phyloP scores from a whole-genome alignment of 116 monocot genomes.

The Papilionanthe hybrid region DNA sequence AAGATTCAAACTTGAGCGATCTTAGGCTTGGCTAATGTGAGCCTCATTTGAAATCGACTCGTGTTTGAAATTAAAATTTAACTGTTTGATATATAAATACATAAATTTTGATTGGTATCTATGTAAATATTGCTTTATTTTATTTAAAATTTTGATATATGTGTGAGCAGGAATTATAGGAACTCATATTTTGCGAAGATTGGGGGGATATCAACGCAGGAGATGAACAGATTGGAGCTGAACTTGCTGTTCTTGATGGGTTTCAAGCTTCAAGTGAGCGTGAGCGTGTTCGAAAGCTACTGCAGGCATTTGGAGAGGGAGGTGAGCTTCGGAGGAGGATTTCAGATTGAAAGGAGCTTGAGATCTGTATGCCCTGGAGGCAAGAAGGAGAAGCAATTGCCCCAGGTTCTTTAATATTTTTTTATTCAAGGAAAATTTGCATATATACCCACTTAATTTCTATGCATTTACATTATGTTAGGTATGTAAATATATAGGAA shows the following conservation, averaged over 20 bases:
- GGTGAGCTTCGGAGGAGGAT: conserved; percentile 76
- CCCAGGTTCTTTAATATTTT: conserved; percentile 7
- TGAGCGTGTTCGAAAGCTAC: conserved; percentile 73
- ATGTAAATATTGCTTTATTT: too few species aligned
- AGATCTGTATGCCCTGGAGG: conserved; percentile 38
- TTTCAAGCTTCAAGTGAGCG: conserved; percentile 73
- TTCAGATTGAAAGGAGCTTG: conserved; percentile 65
- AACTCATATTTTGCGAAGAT: conserved; percentile 66
- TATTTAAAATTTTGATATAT: not conserved
- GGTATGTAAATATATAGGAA: too few species aligned
- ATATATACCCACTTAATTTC: too few species aligned
- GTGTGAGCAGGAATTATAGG: conserved; percentile 38
- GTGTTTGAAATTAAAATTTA: too few species aligned
- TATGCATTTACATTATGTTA: too few species aligned
- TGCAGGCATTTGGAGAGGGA: conserved; percentile 76
- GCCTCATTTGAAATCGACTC: too few species aligned
- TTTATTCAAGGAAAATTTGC: too few species aligned
- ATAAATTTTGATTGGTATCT: too few species aligned
- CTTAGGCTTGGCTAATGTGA: too few species aligned
- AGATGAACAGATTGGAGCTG: conserved; percentile 65
- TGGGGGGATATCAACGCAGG: conserved; percentile 46
- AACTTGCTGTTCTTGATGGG: conserved; percentile 67
- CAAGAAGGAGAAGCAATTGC: conserved; percentile 16
- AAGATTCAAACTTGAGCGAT: too few species aligned
- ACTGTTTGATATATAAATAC: too few species aligned